A percentile compares a stretch with the other conserved stretches of the same genome.
phyloP scores from a whole-genome alignment of 768 basidiomycete species.

The Xerocomus brunneocitrinus region DNA sequence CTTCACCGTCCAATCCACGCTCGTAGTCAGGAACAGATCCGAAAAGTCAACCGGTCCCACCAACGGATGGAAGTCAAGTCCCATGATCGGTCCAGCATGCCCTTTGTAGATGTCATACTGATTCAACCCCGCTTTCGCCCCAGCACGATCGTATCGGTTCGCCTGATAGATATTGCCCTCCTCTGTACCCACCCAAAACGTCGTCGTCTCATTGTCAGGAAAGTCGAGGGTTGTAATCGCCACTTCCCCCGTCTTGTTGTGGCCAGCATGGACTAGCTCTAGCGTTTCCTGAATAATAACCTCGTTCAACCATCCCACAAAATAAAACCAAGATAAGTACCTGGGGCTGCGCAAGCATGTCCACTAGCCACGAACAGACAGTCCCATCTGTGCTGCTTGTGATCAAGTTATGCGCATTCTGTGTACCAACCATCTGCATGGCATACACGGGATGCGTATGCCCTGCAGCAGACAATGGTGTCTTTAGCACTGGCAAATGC shows the following conservation, averaged over 20 bases:
- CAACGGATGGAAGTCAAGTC: slow-evolving; percentile 90
- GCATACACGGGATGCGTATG: slow-evolving; percentile 99
- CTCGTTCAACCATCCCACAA: not conserved
- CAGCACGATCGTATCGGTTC: slow-evolving; percentile 94
- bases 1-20: slow-evolving; percentile 98
- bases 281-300: slow-evolving; percentile 72
- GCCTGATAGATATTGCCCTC: slow-evolving; percentile 97
- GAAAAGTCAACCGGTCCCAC: slow-evolving; percentile 91
- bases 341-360: slow-evolving; percentile 98
- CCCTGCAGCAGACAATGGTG: slow-evolving; percentile 90
- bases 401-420: slow-evolving; percentile 97
- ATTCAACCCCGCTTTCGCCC: slow-evolving; percentile 93
- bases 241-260: slow-evolving; percentile 96
- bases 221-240: slow-evolving; percentile 92
- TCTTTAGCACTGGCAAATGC: slow-evolving; percentile 93
- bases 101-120: slow-evolving; percentile 90
- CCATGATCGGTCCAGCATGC: slow-evolving; percentile 91
- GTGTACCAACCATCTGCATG: slow-evolving; percentile 97
- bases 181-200: slow-evolving; percentile 97
- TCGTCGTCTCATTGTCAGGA: slow-evolving; percentile 93
- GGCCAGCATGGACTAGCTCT: slow-evolving; percentile 81
- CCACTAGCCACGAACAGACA: slow-evolving; percentile 96
- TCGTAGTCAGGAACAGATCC: slow-evolving; percentile 88
- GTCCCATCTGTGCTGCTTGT: slow-evolving; percentile 96
- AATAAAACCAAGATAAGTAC: slow-evolving; percentile 35